A percentile compares a stretch with the other conserved stretches of the same genome.
Evolutionary conservation across 306 rosid species (phyloP).

Genomic region (Sophora flavescens): DNA sequence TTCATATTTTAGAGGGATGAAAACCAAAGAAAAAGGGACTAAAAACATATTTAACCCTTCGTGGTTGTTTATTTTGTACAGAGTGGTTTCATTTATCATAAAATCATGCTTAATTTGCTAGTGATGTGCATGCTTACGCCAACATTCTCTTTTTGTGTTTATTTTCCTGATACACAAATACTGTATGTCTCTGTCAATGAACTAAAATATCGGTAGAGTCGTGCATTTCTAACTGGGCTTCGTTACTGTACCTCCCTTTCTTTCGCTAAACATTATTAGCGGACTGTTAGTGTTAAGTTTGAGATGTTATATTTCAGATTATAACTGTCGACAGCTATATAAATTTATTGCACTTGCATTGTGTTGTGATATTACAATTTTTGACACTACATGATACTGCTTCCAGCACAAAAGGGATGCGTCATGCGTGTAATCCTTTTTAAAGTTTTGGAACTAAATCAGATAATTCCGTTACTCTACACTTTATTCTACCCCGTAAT

Average conservation of each 20-base stretch:
- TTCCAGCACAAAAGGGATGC: conserved; percentile 24
- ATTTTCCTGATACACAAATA: background rate
- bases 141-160: background rate
- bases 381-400: conserved; percentile 4
- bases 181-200: background rate
- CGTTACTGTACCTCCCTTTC: background rate
- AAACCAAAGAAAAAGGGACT: too few relatives aligned
- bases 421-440: background rate
- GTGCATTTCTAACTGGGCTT: conserved; percentile 21
- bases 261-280: conserved; percentile 1
- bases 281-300: conserved; percentile 10
- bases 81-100: conserved; percentile 12
- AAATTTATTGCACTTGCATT: conserved; percentile 16
- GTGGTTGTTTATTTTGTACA: background rate
- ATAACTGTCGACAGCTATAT: background rate
- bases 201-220: conserved; percentile 15
- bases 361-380: conserved; percentile 32
- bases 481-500: too few relatives aligned
- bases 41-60: too few relatives aligned
- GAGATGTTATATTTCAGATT: conserved; percentile 21
- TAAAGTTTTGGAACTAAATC: conserved; percentile 25
- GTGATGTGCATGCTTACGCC: background rate
- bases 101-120: background rate
- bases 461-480: background rate
- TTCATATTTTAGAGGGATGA: too few relatives aligned